phyloP scores from a whole-genome alignment of 495 filamentous ascomycete genomes.

The Bathelium albidoporum region DNA sequence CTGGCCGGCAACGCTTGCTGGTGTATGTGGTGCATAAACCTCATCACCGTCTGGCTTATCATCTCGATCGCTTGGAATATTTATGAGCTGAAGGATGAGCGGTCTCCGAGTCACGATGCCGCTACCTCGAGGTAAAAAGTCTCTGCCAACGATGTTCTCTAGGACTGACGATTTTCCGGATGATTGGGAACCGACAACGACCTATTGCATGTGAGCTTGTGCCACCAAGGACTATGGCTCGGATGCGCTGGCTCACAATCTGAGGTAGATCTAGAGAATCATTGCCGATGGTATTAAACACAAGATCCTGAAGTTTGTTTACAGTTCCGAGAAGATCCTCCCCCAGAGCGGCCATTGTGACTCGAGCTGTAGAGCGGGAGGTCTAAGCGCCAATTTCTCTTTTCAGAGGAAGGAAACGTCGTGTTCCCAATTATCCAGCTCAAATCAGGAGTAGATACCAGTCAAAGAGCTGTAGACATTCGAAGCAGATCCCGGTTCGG shows the following conservation, averaged over 20 bases:
- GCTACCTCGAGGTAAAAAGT: conserved; percentile 92
- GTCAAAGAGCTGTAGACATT: neutral
- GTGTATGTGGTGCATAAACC: conserved; percentile 57
- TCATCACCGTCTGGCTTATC: conserved; percentile 56
- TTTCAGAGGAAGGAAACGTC: neutral
- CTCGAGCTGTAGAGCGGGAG: neutral
- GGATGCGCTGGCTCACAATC: conserved; percentile 59
- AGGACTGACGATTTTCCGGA: conserved; percentile 99
- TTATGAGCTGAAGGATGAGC: conserved; percentile 95
- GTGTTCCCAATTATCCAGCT: neutral
- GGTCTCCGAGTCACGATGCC: conserved; percentile 93
- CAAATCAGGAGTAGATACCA: neutral
- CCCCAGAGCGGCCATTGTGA: conserved; percentile 59
- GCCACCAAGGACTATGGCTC: neutral
- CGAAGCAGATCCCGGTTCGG: neutral
- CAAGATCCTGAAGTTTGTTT: conserved; percentile 94
- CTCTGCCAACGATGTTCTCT: conserved; percentile 96
- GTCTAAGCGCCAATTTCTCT: neutral
- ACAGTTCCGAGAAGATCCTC: conserved; percentile 87
- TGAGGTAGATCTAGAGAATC: conserved; percentile 95
- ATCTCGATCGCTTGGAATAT: conserved; percentile 72
- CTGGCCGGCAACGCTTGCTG: conserved; percentile 57
- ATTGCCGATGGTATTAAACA: conserved; percentile 99
- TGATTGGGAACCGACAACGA: conserved; percentile 96
- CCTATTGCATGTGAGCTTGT: conserved; percentile 41